These are phyloP conservation scores for Xylaria sp. DNA, from an alignment of 2,329 filamentous ascomycete genomes.

Conservation along the genomic window DNA sequence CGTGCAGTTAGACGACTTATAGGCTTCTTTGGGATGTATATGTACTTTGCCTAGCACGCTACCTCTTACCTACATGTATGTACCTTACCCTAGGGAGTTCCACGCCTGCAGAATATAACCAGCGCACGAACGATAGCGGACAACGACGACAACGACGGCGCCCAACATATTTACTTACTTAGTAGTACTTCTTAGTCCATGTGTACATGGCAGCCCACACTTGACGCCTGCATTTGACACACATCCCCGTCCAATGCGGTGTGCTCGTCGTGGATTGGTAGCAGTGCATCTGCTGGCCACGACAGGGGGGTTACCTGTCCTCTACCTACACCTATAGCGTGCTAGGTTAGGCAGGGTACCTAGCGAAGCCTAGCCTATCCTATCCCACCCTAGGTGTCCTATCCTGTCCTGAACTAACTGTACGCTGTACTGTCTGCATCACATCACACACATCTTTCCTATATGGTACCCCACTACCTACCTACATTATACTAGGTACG, in stretches of 20 bases:
- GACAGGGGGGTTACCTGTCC: conserved; percentile 29
- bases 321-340: not conserved
- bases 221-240: conserved; percentile 21
- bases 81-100: not conserved
- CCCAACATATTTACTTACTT: conserved; percentile 29
- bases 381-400: not conserved
- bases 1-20: not conserved
- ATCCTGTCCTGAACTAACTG: not conserved
- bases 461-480: not conserved
- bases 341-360: not conserved
- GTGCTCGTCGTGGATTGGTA: conserved; percentile 32
- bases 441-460: not conserved
- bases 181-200: not conserved
- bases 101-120: conserved; percentile 30
- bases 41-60: not conserved
- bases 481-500: not conserved
- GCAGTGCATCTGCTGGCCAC: conserved; percentile 38
- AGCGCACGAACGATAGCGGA: conserved; percentile 41
- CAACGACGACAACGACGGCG: conserved; percentile 33
- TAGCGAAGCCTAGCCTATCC: not conserved
- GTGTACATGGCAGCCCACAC: conserved; percentile 22
- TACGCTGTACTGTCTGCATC: not conserved
- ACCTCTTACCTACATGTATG: no score
- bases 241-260: conserved; percentile 33
- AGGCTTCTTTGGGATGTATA: no score